phyloP scores from a whole-genome alignment of 192 early-diverging fungal genomes.

The Chytriomyces confervae region DNA sequence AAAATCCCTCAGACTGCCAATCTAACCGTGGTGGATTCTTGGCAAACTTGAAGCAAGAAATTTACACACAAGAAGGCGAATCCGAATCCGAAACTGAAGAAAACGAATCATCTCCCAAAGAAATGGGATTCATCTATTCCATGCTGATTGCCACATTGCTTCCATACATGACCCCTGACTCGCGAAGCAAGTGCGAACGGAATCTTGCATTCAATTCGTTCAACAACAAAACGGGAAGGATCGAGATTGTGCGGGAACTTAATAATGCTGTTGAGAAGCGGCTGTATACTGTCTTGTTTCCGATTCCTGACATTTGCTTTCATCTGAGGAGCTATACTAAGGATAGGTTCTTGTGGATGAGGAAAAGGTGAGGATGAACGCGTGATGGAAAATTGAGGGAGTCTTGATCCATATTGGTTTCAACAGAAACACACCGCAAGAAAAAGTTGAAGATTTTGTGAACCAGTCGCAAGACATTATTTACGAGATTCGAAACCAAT shows the following conservation, averaged over 20 bases:
- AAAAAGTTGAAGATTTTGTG: conserved; percentile 47
- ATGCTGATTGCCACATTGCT: conserved; percentile 47
- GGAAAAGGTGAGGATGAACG: conserved; percentile 30
- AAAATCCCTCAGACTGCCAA: no score
- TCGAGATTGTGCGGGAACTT: conserved; percentile 46
- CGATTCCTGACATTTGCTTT: conserved; percentile 47
- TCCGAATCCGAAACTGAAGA: conserved; percentile 29
- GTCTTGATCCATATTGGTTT: background rate
- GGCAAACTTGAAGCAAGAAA: no score
- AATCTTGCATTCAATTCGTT: conserved; percentile 35
- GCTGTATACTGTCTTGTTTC: conserved; percentile 44
- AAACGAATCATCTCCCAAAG: conserved; percentile 35
- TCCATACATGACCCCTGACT: conserved; percentile 38
- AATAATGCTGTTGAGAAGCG: conserved; percentile 24
- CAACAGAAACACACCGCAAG: conserved; percentile 39
- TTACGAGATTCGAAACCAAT: conserved; percentile 47
- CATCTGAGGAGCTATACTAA: conserved; percentile 39
- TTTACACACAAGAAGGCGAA: background rate
- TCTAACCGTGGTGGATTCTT: no score
- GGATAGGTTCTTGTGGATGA: conserved; percentile 39
- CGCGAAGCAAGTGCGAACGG: conserved; percentile 29
- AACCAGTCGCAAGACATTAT: conserved; percentile 42
- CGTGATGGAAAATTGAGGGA: background rate
- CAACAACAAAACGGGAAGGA: conserved; percentile 41
- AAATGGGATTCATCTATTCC: conserved; percentile 42